Percentiles rank a stretch among this genome's conserved stretches.
phyloP scores from a whole-genome alignment of 2,329 filamentous ascomycete genomes.

The Pseudogymnoascus sp. region DNA sequence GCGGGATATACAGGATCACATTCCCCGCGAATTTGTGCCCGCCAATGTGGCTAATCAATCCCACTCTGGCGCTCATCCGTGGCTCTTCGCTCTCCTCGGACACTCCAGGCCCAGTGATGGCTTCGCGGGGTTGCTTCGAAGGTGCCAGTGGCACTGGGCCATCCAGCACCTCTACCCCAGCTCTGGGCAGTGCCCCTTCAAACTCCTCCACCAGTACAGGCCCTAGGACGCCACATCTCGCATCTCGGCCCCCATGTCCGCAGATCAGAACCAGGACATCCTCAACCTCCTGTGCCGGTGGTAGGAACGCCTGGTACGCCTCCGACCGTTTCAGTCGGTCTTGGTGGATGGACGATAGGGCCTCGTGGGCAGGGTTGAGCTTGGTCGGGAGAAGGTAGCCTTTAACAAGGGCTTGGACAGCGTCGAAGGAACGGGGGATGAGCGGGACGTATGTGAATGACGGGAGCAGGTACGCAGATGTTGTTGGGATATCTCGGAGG shows the following conservation, averaged over 20 bases:
- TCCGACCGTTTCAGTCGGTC: slow-evolving; percentile 44
- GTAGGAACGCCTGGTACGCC: slow-evolving; percentile 44
- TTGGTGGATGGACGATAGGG: slow-evolving; percentile 48
- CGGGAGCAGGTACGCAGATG: slow-evolving; percentile 70
- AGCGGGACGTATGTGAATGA: slow-evolving; percentile 73
- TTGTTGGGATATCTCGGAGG: slow-evolving; percentile 41
- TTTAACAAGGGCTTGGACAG: slow-evolving; percentile 50
- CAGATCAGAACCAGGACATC: slow-evolving; percentile 79
- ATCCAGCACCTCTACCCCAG: slow-evolving; percentile 42
- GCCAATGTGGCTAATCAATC: slow-evolving; percentile 69
- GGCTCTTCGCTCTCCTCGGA: slow-evolving; percentile 30
- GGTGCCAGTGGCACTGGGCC: slow-evolving; percentile 32
- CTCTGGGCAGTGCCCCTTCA: slow-evolving; percentile 44
- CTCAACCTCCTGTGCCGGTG: slow-evolving; percentile 50
- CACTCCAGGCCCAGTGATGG: neutral
- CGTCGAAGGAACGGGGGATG: slow-evolving; percentile 54
- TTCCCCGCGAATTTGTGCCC: slow-evolving; percentile 85
- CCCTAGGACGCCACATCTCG: slow-evolving; percentile 72
- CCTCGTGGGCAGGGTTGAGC: slow-evolving; percentile 53
- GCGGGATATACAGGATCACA: slow-evolving; percentile 72
- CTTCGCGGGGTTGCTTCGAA: slow-evolving; percentile 10
- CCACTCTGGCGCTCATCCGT: slow-evolving; percentile 48
- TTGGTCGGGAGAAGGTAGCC: slow-evolving; percentile 56
- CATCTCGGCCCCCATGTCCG: slow-evolving; percentile 75
- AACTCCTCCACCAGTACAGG: slow-evolving; percentile 68